These are phyloP conservation scores for Zalaria obscura DNA, from an alignment of 2,329 filamentous ascomycete species.

Conservation along the genomic window DNA sequence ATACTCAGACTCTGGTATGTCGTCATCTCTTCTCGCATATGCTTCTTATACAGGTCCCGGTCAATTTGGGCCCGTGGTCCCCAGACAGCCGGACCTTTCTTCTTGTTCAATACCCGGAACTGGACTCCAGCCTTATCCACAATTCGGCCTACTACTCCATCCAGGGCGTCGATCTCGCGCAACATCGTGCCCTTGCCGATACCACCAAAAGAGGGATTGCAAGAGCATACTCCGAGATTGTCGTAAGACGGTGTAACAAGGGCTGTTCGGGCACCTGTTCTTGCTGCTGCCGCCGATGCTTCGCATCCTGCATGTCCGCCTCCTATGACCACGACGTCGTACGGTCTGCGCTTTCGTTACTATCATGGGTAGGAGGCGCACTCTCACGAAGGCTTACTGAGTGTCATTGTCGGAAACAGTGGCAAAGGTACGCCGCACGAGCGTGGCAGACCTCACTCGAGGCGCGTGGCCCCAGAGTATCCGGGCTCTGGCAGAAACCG, in stretches of 20 bases:
- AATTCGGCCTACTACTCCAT: constrained; percentile 74
- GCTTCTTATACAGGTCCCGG: constrained; percentile 68
- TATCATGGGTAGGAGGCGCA: constrained; percentile 8
- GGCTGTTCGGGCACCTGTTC: constrained; percentile 76
- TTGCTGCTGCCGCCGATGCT: constrained; percentile 79
- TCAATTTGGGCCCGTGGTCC: constrained; percentile 95
- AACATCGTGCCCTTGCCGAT: constrained; percentile 97
- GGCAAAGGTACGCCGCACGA: constrained; percentile 26
- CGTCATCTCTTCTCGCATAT: constrained; percentile 80
- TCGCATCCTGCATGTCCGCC: constrained; percentile 93
- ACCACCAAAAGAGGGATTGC: constrained; percentile 94
- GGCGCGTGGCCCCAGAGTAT: constrained; percentile 35
- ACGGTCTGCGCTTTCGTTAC: constrained; percentile 37
- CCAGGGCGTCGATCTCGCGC: constrained; percentile 85
- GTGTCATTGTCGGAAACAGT: constrained; percentile 23
- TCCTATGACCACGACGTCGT: constrained; percentile 90
- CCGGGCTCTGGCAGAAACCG: constrained; percentile 16
- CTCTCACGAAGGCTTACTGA: constrained; percentile 7
- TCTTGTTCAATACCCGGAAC: constrained; percentile 76
- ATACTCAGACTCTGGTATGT: constrained; percentile 67
- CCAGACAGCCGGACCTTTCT: constrained; percentile 93
- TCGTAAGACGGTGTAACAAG: constrained; percentile 78
- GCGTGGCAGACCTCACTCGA: constrained; percentile 26
- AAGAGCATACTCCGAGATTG: constrained; percentile 89
- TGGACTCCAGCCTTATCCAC: constrained; percentile 93